Evolutionary conservation across 352 stramenopile species (phyloP), one percentile per base, ranked within the genome.

Genomic region (Vaucheria bursata): DNA sequence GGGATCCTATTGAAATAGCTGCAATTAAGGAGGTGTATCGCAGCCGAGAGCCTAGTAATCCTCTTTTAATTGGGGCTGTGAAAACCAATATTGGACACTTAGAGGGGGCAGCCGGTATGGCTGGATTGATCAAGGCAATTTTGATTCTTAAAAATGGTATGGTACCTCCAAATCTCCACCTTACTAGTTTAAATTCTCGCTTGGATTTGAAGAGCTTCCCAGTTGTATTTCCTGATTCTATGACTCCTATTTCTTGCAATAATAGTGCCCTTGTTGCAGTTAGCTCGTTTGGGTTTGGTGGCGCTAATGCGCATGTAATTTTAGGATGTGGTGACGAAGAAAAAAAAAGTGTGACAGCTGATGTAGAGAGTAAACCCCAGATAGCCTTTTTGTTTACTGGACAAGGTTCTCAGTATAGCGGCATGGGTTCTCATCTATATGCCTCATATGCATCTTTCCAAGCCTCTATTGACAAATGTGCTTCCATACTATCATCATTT

Each of bases 41-140:
- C 8, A 32, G 53, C n/a, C n/a, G 40, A n/a, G 34, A 29, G 8
- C 36, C 45, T 18, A 49, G 53, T 1, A 67, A 34, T 6, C 85
- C 86, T 31, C 74, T 87, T 29, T 52, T 86, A 5, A 50, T 88
- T 37, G 84, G 81, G 39, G 73, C 84, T 33, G 75, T 88, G 7
- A 89, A 89, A 71, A 85, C 35, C 39, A 89, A 88, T 75, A 84
- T 89, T 49, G 86, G 86, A 31, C 85, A 88, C 52, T 79, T 88
- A 12, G 85, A 88, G 64, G 75, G 77, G 7, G 83, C 80, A 18
- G 85, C 85, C 0, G 85, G 85, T 12, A 77, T 88, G 52, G 81
- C 75, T 0, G 83, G 85, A 6, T 65, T 88, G 25, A 80, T 88
- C 36, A 87, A 88, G 79, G 64, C 64, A 32, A 71, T 85, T 18